These are phyloP conservation scores for Hymenoscyphus repandus DNA, from an alignment of 2,329 filamentous ascomycete species.

Conservation along the genomic window DNA sequence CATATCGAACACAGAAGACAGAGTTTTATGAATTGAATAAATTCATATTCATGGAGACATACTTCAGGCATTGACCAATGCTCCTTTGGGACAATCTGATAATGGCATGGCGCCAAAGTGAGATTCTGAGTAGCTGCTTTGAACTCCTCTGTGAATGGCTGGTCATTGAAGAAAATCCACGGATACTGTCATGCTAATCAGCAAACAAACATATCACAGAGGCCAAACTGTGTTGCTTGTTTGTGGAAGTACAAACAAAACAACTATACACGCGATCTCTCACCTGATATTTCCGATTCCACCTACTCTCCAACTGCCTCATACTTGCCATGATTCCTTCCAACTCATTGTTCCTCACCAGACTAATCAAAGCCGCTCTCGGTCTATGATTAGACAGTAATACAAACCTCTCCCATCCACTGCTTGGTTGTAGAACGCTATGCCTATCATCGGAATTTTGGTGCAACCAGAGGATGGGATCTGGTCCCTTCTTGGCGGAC, in stretches of 20 bases:
- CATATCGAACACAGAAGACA: too few relatives aligned
- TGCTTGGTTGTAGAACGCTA: conserved; percentile 16
- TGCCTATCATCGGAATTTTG: conserved; percentile 32
- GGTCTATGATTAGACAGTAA: conserved; percentile 22
- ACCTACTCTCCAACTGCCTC: conserved; percentile 66
- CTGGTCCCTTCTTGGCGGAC: conserved; percentile 13
- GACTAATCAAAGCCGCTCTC: conserved; percentile 49
- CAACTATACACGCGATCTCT: background rate
- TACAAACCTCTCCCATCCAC: too few relatives aligned
- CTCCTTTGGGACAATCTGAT: conserved; percentile 71
- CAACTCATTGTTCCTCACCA: conserved; percentile 69
- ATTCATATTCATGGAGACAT: too few relatives aligned
- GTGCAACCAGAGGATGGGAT: conserved; percentile 31
- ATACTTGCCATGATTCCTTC: conserved; percentile 64
- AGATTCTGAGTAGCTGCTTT: conserved; percentile 61
- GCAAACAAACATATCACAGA: background rate
- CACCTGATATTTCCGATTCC: conserved; percentile 58
- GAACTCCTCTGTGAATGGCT: conserved; percentile 73
- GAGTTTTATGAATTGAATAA: too few relatives aligned
- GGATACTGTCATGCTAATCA: conserved; percentile 54
- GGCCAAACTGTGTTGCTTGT: too few relatives aligned
- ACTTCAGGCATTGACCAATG: conserved; percentile 89
- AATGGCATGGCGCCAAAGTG: conserved; percentile 66
- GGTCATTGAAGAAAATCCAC: conserved; percentile 84
- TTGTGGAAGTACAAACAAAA: too few relatives aligned